These are phyloP conservation scores for Puya raimondii DNA, from an alignment of 176 grass and related monocot species.

Conservation along the genomic window DNA sequence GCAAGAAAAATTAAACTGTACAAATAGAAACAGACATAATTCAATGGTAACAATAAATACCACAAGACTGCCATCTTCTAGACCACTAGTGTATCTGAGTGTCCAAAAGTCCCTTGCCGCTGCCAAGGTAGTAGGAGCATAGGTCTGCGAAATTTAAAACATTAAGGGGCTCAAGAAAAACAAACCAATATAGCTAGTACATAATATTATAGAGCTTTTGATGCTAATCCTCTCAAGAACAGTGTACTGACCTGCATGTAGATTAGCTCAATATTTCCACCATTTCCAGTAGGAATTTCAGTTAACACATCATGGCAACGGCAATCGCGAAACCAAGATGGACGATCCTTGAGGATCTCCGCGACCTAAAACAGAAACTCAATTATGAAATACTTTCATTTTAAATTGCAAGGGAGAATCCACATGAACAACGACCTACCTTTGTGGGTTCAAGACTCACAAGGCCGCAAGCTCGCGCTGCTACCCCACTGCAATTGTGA, in stretches of 20 bases:
- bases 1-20: no score
- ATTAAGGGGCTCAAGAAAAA: neutral
- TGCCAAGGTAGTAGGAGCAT: conserved; percentile 72
- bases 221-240: neutral
- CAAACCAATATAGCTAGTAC: neutral
- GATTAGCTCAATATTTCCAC: conserved; percentile 91
- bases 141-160: conserved; percentile 47
- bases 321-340: conserved; percentile 90
- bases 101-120: conserved; percentile 89
- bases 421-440: conserved; percentile 28
- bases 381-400: neutral
- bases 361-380: conserved; percentile 53
- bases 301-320: conserved; percentile 63
- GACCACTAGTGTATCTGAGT: conserved; percentile 72
- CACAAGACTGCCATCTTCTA: conserved; percentile 99
- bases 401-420: neutral
- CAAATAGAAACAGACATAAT: neutral
- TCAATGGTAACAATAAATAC: conserved; percentile 30
- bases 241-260: conserved; percentile 85
- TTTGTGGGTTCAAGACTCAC: conserved; percentile 99
- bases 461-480: conserved; percentile 97
- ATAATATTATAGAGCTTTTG: neutral
- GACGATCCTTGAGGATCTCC: conserved; percentile 94
- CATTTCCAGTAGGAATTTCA: conserved; percentile 87
- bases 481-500: conserved; percentile 97